Evolutionary conservation across 2,329 filamentous ascomycete genomes (phyloP).

Genomic region (Furcasterigmium furcatum): DNA sequence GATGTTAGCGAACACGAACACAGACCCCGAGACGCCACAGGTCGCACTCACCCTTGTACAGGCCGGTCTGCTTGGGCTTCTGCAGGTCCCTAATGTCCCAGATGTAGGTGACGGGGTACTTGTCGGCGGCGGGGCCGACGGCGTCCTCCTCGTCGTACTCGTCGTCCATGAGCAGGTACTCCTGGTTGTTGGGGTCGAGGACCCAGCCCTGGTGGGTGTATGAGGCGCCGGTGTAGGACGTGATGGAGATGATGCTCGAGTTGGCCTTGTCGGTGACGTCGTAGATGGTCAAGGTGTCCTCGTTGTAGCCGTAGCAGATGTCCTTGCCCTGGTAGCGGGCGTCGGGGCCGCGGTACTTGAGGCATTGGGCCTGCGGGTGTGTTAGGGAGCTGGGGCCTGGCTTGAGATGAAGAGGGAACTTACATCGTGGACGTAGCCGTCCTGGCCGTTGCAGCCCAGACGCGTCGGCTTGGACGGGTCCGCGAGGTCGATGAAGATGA

Average conservation of each 20-base stretch:
- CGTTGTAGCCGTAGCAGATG: too few species aligned
- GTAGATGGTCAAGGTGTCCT: conserved; percentile 47
- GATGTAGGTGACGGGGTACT: conserved; percentile 43
- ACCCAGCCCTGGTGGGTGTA: conserved; percentile 56
- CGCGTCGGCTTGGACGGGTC: conserved; percentile 46
- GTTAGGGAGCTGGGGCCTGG: too few species aligned
- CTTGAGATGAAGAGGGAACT: too few species aligned
- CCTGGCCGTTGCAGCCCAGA: conserved; percentile 46
- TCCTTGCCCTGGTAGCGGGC: conserved; percentile 41
- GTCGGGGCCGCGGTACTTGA: conserved; percentile 50
- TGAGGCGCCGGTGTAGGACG: conserved; percentile 39
- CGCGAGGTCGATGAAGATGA: conserved; percentile 52
- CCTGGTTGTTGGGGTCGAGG: conserved; percentile 36
- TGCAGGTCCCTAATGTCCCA: conserved; percentile 40
- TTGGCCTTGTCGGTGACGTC: conserved; percentile 46
- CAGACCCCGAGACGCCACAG: not conserved
- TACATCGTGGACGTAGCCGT: conserved; percentile 53
- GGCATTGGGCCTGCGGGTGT: too few species aligned
- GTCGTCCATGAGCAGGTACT: conserved; percentile 29
- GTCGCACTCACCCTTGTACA: conserved; percentile 26
- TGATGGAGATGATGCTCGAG: conserved; percentile 45
- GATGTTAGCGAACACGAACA: not conserved
- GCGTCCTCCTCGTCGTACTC: conserved; percentile 41
- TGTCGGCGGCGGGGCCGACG: conserved; percentile 26
- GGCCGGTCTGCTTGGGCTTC: conserved; percentile 34